phyloP scores from a whole-genome alignment of 768 basidiomycete genomes.

The Phallus indusiatus region DNA sequence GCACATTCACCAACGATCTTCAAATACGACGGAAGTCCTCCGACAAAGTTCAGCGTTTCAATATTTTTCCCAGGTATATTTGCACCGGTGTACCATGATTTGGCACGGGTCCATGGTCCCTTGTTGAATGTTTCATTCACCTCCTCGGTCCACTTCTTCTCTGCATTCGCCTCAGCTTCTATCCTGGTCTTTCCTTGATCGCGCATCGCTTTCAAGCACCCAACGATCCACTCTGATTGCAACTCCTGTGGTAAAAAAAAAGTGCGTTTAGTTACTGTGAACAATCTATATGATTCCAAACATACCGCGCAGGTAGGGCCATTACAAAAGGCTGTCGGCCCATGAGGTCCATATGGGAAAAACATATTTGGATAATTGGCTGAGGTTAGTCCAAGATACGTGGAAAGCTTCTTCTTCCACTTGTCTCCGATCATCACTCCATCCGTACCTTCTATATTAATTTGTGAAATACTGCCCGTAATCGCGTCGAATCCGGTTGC shows the following conservation, averaged over 20 bases:
- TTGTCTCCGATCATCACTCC: neutral
- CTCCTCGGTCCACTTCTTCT: neutral
- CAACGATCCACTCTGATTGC: neutral
- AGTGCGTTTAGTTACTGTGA: neutral
- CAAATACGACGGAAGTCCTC: neutral
- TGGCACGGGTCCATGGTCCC: neutral
- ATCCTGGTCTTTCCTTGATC: neutral
- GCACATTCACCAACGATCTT: neutral
- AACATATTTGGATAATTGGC: neutral
- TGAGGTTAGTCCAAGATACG: neutral
- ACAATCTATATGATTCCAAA: neutral
- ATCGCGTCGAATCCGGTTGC: neutral
- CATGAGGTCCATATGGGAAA: neutral
- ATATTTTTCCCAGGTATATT: neutral
- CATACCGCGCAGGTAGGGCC: neutral
- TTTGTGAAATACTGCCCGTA: neutral
- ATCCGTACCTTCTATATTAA: neutral
- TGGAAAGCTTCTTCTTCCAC: neutral
- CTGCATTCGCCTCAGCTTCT: neutral
- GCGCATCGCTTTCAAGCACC: neutral
- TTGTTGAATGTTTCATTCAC: neutral
- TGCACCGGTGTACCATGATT: neutral
- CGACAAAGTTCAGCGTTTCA: neutral
- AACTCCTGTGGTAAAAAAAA: neutral
- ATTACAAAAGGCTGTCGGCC: neutral